Base-by-base conservation (phyloP, 768 basidiomycete genomes). In the Suillus americanus region DNA sequence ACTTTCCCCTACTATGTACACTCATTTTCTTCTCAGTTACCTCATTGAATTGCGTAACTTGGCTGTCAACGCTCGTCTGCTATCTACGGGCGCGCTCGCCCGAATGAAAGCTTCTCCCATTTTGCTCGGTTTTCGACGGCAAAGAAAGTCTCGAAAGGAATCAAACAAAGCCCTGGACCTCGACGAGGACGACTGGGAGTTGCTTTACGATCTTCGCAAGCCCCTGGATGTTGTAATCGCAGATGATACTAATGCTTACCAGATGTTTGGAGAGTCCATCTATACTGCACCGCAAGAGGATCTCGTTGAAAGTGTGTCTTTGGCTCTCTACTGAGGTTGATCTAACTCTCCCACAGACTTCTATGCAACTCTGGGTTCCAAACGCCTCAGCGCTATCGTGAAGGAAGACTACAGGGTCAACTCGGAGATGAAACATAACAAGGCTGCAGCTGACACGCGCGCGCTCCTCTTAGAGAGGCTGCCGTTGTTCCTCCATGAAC, bases 401-500 rank as follows among this genome's bases (percentile, higher is more conserved):
- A 85, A 84, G 65, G 94, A 96, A 70, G 89, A 92, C 38, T 91
- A 93, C 70, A 83, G 86, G 60, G 81, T 86, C 0, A 79, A 83
- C 4, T 74, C 74, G 14, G 88, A 91, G 72, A 73, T 87, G 23
- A 76, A 73, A 46, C 75, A 80, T 46, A 79, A 83, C 0, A 83
- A 80, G 66, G 74, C 77, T 30, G 84, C 88, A 3, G 67, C 71
- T 1, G 86, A 89, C 12, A 83, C 82, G 12, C 86, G 86, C 3
- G 69, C 80, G 3, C 80, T 94, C 43, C 86, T 95, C 14, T 77
- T 97, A 33, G 92, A 98, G 76, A 81, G 96, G 38, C 79, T 97
- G 23, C 93, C 96, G 0, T 79, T 99, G 37, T 98, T 99, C 79
- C 81, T 99, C 5, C 90, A 97, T 61, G 97, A 98, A 70, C 91